A percentile compares a stretch with the other conserved stretches of the same genome.
Evolutionary conservation across 495 filamentous ascomycete genomes (phyloP).

Genomic region (Darksidea phi): DNA sequence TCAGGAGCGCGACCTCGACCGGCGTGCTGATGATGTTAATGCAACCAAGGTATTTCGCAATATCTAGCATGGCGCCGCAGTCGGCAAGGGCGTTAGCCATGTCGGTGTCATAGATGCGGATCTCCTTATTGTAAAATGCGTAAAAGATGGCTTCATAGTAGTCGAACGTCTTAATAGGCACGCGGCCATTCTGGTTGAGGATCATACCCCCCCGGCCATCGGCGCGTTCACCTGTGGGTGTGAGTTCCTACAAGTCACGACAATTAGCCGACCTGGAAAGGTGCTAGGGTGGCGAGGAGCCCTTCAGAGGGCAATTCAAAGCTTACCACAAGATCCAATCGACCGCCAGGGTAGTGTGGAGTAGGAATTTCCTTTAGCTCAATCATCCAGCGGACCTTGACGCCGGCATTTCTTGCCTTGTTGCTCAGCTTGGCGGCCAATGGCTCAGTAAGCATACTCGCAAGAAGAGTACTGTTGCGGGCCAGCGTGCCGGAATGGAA

Average conservation of each 20-base stretch:
- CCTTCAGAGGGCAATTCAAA: neutral
- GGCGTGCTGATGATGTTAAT: constrained; percentile 41
- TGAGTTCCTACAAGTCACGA: constrained; percentile 19
- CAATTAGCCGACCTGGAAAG: neutral
- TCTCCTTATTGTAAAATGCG: constrained; percentile 44
- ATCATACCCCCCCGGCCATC: constrained; percentile 6
- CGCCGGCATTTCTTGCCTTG: constrained; percentile 25
- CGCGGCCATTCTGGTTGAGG: constrained; percentile 35
- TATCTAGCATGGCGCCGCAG: constrained; percentile 42
- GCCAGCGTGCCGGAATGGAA: constrained; percentile 34
- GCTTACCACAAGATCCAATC: constrained; percentile 28
- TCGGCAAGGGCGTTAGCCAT: constrained; percentile 36
- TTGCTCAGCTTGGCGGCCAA: constrained; percentile 17
- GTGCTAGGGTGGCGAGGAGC: neutral
- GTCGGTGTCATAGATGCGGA: constrained; percentile 39
- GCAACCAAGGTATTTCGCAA: constrained; percentile 47
- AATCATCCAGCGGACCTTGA: constrained; percentile 34
- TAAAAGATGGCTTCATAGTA: constrained; percentile 47
- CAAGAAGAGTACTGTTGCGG: constrained; percentile 24
- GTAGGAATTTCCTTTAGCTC: constrained; percentile 15
- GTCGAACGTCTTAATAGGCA: constrained; percentile 26
- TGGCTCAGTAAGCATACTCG: constrained; percentile 20
- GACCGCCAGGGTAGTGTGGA: constrained; percentile 16
- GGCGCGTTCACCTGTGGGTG: constrained; percentile 15
- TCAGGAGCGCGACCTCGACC: constrained; percentile 47